Conservation (phyloP, 495 filamentous ascomycete species). For the Evansstolkia leycettana region DNA sequence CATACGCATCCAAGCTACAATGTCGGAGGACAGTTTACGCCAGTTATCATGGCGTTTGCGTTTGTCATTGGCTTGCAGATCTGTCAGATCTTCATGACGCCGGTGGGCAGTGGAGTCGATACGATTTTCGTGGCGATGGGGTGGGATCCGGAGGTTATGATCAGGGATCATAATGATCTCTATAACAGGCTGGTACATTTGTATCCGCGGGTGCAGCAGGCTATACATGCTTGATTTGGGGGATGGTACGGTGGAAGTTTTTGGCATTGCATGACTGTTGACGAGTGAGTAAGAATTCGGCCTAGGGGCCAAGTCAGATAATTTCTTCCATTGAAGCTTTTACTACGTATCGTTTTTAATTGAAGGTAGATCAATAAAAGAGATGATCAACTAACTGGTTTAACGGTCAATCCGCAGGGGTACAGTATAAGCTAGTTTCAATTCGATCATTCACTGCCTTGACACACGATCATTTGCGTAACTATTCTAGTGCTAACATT, state of each 20-base stretch:
- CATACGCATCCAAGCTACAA: slow-evolving; percentile 75
- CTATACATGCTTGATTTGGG: slow-evolving; percentile 41
- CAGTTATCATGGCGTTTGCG: slow-evolving; percentile 69
- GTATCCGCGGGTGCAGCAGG: slow-evolving; percentile 74
- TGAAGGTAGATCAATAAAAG: no score
- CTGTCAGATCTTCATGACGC: slow-evolving; percentile 77
- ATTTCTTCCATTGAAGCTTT: no score
- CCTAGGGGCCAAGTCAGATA: no score
- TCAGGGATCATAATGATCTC: slow-evolving; percentile 68
- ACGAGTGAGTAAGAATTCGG: no score
- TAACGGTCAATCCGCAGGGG: no score
- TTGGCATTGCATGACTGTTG: no score
- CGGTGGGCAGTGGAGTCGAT: slow-evolving; percentile 47
- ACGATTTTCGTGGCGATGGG: slow-evolving; percentile 85
- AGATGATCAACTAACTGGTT: no score
- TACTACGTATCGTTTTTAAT: no score
- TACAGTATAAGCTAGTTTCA: no score
- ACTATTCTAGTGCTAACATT: no score
- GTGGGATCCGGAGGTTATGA: slow-evolving; percentile 80
- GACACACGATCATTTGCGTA: no score
- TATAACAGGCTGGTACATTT: slow-evolving; percentile 63
- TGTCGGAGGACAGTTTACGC: slow-evolving; percentile 50
- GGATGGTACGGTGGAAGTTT: background rate
- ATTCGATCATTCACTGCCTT: no score
- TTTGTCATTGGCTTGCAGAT: slow-evolving; percentile 83